Evolutionary conservation across 2,329 filamentous ascomycete genomes (phyloP).

Genomic region (Ceratocystis huliohia): DNA sequence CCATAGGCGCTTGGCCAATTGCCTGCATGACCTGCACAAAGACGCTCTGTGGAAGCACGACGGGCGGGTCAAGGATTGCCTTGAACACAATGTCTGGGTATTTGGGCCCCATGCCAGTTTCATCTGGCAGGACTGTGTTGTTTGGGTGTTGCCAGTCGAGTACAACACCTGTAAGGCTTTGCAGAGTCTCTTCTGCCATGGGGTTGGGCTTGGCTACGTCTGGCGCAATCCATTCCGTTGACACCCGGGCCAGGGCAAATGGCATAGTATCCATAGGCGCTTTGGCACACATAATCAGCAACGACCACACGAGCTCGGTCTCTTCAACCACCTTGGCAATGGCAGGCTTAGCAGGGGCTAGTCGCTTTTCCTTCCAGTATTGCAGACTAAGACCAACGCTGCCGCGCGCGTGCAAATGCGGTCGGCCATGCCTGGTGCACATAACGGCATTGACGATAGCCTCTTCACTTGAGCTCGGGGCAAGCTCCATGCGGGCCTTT

Average conservation of each 20-base stretch:
- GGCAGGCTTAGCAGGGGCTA: constrained; percentile 31
- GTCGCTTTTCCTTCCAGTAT: constrained; percentile 59
- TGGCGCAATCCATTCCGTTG: constrained; percentile 60
- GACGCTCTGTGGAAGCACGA: constrained; percentile 53
- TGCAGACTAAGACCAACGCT: constrained; percentile 59
- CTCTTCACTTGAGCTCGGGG: constrained; percentile 30
- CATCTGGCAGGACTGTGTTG: constrained; percentile 43
- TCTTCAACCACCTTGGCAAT: constrained; percentile 31
- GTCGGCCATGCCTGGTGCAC: constrained; percentile 57
- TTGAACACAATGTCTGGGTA: constrained; percentile 63
- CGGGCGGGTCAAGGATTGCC: constrained; percentile 59
- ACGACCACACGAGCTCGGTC: constrained; percentile 46
- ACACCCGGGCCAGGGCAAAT: constrained; percentile 39
- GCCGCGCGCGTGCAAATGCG: constrained; percentile 55
- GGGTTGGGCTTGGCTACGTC: constrained; percentile 46
- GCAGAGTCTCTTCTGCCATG: constrained; percentile 33
- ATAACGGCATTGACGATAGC: constrained; percentile 44
- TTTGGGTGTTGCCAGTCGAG: constrained; percentile 64
- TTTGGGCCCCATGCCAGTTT: constrained; percentile 38
- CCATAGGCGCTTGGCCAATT: constrained; percentile 31
- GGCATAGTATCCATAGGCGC: constrained; percentile 37
- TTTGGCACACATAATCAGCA: constrained; percentile 53
- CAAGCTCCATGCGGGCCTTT: constrained; percentile 31
- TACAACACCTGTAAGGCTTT: constrained; percentile 30
- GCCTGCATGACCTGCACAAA: constrained; percentile 48